phyloP scores from a whole-genome alignment of 2,329 filamentous ascomycete species.

The Penicillium sp. region DNA sequence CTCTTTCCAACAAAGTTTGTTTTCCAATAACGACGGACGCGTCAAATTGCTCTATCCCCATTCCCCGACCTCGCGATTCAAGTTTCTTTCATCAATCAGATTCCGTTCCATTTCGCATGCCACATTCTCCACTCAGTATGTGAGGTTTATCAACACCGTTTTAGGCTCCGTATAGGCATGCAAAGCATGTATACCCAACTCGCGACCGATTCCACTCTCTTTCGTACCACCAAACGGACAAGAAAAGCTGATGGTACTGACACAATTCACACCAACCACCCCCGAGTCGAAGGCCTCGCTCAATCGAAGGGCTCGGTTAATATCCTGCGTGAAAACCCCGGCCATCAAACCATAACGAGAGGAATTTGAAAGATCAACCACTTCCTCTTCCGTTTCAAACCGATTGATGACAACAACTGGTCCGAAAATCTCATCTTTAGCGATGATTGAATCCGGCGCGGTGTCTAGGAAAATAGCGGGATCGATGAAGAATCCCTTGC shows the following conservation, averaged over 20 bases:
- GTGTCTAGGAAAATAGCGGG: not conserved
- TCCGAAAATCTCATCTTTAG: not conserved
- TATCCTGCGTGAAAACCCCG: not conserved
- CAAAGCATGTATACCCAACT: not conserved
- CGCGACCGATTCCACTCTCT: not conserved
- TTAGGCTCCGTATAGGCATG: not conserved
- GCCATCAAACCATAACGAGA: not conserved
- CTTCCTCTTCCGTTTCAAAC: not conserved
- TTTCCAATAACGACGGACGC: no score
- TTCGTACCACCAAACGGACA: not conserved
- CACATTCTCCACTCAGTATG: no score
- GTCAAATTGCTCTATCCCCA: no score
- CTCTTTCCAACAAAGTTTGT: no score
- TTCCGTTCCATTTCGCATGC: no score
- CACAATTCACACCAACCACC: not conserved
- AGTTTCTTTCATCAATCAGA: no score
- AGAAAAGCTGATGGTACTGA: not conserved
- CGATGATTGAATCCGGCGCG: not conserved
- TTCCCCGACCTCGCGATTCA: no score
- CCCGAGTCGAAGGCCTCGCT: not conserved
- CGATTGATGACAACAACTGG: not conserved
- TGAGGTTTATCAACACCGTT: not conserved
- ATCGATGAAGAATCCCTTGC: constrained; percentile 53
- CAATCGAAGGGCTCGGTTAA: not conserved
- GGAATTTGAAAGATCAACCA: not conserved